Conservation (phyloP, 257 asterid genomes). For the Handroanthus guayacan region DNA sequence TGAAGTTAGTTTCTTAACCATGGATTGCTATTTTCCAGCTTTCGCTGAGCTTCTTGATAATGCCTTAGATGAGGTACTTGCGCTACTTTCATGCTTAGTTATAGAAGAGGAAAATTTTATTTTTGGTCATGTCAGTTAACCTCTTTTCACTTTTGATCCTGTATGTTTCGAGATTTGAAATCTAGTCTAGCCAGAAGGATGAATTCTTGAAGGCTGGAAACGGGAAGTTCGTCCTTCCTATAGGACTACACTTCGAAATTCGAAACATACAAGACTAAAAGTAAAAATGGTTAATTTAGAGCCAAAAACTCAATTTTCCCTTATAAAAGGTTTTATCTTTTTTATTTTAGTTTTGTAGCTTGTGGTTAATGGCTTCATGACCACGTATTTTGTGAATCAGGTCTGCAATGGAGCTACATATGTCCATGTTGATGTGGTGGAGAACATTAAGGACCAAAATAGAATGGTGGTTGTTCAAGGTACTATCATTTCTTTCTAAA, state of each 20-base stretch:
- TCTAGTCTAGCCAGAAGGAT: no score
- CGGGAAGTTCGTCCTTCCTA: no score
- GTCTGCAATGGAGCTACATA: conserved; percentile 71
- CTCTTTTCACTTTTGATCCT: no score
- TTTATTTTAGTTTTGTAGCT: neutral
- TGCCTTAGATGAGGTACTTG: conserved; percentile 77
- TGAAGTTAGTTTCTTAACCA: neutral
- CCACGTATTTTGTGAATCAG: conserved; percentile 36
- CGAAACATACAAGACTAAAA: no score
- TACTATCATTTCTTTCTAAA: conserved; percentile 10
- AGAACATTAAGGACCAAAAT: conserved; percentile 49
- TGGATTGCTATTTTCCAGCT: conserved; percentile 50
- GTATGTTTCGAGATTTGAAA: no score
- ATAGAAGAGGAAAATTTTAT: no score
- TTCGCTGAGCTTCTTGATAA: conserved; percentile 92
- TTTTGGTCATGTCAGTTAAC: no score
- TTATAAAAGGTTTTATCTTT: neutral
- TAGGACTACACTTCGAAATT: no score
- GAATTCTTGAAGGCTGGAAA: no score
- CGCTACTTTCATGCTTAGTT: neutral
- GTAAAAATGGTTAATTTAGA: no score
- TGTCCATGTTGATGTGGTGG: conserved; percentile 63
- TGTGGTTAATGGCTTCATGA: neutral
- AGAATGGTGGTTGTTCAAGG: conserved; percentile 80
- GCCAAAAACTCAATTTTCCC: neutral